phyloP scores from a whole-genome alignment of 257 asterid genomes.

The Solanum lycopersicoides region DNA sequence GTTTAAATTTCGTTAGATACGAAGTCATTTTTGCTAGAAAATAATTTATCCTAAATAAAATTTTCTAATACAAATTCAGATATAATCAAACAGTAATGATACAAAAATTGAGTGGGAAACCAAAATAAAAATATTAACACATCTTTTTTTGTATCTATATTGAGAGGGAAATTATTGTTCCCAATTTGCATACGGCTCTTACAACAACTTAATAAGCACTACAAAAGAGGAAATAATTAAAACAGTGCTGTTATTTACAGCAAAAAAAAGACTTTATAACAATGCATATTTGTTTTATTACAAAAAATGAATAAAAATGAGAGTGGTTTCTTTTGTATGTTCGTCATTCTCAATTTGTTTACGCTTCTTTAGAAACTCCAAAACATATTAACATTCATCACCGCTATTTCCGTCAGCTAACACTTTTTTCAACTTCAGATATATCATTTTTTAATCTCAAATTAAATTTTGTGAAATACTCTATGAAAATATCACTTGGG shows the following conservation, averaged over 20 bases:
- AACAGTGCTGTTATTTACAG: not conserved
- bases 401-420: not conserved
- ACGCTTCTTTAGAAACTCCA: not conserved
- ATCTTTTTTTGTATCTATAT: not conserved
- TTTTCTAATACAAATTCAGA: too few relatives aligned
- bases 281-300: not conserved
- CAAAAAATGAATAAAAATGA: not conserved
- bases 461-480: not conserved
- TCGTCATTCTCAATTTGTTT: not conserved
- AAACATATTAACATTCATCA: not conserved
- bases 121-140: not conserved
- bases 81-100: not conserved
- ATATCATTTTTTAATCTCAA: not conserved
- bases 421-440: not conserved
- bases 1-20: too few relatives aligned
- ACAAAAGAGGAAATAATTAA: not conserved
- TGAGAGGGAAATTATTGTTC: not conserved
- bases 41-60: fast-evolving
- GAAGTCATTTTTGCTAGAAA: too few relatives aligned
- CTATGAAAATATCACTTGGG: not conserved
- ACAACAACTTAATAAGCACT: not conserved
- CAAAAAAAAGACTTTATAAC: not conserved
- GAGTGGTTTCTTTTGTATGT: not conserved
- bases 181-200: not conserved
- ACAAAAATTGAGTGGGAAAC: fast-evolving